Evolutionary conservation across 495 filamentous ascomycete species (phyloP).

Genomic region (Glonium stellatum): DNA sequence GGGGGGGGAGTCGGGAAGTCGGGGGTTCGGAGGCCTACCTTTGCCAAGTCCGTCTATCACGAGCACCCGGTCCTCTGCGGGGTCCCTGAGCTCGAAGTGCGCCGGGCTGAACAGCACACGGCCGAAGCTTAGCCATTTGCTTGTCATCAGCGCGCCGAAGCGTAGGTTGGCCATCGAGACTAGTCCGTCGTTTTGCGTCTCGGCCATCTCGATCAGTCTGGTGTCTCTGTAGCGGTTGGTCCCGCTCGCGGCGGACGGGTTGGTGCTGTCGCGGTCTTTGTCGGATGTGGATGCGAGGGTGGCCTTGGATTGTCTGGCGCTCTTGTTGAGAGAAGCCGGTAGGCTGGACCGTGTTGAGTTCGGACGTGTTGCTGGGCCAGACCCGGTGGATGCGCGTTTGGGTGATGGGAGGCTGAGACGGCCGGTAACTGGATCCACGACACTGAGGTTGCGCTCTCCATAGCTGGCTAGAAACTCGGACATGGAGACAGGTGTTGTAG

Average conservation of each 20-base stretch:
- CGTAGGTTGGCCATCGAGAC: slow-evolving; percentile 73
- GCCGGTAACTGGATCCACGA: slow-evolving; percentile 34
- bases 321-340: slow-evolving; percentile 21
- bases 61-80: slow-evolving; percentile 56
- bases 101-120: slow-evolving; percentile 91
- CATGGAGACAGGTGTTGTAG: slow-evolving; percentile 47
- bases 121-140: slow-evolving; percentile 88
- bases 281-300: slow-evolving; percentile 26
- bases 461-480: slow-evolving; percentile 48
- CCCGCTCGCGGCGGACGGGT: background rate
- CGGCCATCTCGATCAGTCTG: slow-evolving; percentile 43
- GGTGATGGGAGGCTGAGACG: slow-evolving; percentile 38
- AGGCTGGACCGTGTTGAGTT: slow-evolving; percentile 29
- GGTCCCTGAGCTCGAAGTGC: slow-evolving; percentile 61
- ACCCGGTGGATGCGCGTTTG: slow-evolving; percentile 43
- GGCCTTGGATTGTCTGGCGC: slow-evolving; percentile 26
- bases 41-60: slow-evolving; percentile 87
- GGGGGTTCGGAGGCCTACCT: too few species aligned
- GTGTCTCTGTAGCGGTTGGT: slow-evolving; percentile 36
- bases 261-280: slow-evolving; percentile 23
- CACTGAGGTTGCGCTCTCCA: slow-evolving; percentile 42
- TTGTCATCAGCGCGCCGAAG: slow-evolving; percentile 70
- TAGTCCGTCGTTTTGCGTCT: slow-evolving; percentile 54
- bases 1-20: too few species aligned
- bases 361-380: slow-evolving; percentile 34